Base-by-base conservation (phyloP, 2,329 filamentous ascomycete species). In the Trichophyton rubrum region DNA sequence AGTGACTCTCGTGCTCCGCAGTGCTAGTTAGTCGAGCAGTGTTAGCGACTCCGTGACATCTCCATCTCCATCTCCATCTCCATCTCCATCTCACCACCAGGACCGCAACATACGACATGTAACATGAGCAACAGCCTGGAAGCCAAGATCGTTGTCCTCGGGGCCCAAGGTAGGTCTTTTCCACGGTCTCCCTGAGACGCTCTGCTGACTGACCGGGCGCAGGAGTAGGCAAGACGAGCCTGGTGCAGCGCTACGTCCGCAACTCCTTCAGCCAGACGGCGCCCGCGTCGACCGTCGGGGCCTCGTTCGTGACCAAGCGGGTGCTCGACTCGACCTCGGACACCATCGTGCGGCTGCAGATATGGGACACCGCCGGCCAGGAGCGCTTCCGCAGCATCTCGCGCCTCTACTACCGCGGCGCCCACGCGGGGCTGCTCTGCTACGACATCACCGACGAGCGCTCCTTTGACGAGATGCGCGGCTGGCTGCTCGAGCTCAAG, bases 321-420 rank as follows among this genome's bases (percentile, higher is more conserved):
- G 85, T 90, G 62, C 80, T 88, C 66, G 91, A 96, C 74, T 84
- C 83, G 63, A 89, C 96, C 71, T 89, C 87, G 22, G 89, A 92
- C 68, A 93, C 90, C 1, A 80, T 88, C 24, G 90, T 96, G 40
- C 85, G 91, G n/a, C 79, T 96, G 41, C 91, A 96, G 71, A 95
- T 96, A 66, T 96, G 91, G 91, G 91, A 96, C 71, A 96, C 91
- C 38, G 90, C 92, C 61, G 92, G 92, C 63, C 92, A 99, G 71
- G 92, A 99, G 77, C 85, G 92, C 61, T 99, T 97, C 73, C 85
- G 92, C 67, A 91, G 88, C 64, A 97, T 99, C 69, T 95, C 90
- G 8, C 87, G 91, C 61, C 84, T 99, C 59, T 97, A 97, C 79
- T 99, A 99, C 76, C 87, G 92, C 70, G 91, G 91, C 71, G 92